These are phyloP conservation scores for Blastobotrys peoriensis DNA, from an alignment of 805 yeast species.

Conservation along the genomic window DNA sequence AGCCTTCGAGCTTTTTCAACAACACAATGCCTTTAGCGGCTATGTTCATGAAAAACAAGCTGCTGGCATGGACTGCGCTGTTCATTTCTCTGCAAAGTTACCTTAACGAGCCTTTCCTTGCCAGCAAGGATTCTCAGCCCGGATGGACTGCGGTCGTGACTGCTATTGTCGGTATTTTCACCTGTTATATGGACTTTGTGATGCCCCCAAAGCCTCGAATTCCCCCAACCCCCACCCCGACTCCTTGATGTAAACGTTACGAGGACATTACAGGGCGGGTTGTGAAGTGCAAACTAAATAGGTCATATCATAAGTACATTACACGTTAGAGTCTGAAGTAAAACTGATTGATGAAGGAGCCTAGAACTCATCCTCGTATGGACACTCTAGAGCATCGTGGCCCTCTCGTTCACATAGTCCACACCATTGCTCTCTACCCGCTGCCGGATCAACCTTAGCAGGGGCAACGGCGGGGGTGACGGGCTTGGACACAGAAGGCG, in stretches of 20 bases:
- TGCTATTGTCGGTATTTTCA: conserved; percentile 27
- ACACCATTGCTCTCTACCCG: conserved; percentile 80
- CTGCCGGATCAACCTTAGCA: conserved; percentile 52
- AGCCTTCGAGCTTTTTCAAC: conserved; percentile 21
- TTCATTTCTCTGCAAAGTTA: conserved; percentile 30
- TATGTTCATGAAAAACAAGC: conserved; percentile 33
- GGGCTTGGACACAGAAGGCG: not conserved
- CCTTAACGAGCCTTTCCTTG: conserved; percentile 27
- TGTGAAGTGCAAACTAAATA: too few relatives aligned
- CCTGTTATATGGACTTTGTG: conserved; percentile 32
- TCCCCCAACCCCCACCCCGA: not conserved
- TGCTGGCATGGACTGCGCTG: conserved; percentile 33
- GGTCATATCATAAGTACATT: too few relatives aligned
- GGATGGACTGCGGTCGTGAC: conserved; percentile 27
- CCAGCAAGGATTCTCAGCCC: conserved; percentile 22
- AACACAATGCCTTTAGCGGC: conserved; percentile 33
- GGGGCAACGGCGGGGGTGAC: conserved; percentile 28
- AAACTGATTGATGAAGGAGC: too few relatives aligned
- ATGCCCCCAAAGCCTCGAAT: conserved; percentile 18
- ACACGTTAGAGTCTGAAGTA: too few relatives aligned
- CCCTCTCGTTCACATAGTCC: conserved; percentile 89
- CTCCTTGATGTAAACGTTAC: too few relatives aligned
- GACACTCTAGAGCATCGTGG: conserved; percentile 83
- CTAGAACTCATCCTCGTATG: conserved; percentile 60
- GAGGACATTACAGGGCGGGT: too few relatives aligned